Evolutionary conservation across 2,329 filamentous ascomycete species (phyloP).

Genomic region (Colletotrichum scovillei): DNA sequence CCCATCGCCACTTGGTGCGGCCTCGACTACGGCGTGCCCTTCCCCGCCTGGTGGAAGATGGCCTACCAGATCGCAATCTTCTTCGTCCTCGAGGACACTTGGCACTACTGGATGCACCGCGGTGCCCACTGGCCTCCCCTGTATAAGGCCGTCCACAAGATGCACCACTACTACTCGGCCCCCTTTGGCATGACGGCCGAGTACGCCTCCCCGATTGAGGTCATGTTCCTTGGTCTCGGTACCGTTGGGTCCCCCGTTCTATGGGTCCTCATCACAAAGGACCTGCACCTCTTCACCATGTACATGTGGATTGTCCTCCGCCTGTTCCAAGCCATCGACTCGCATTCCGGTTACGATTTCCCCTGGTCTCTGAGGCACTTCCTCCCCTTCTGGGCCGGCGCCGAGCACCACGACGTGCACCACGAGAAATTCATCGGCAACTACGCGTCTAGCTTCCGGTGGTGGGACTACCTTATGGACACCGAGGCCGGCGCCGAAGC

Average conservation of each 20-base stretch:
- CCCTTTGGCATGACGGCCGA: slow-evolving; percentile 98
- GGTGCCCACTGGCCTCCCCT: slow-evolving; percentile 93
- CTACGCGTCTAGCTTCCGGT: slow-evolving; percentile 97
- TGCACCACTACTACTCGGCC: slow-evolving; percentile 98
- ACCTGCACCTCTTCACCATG: slow-evolving; percentile 97
- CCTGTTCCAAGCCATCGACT: slow-evolving; percentile 96
- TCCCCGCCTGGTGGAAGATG: slow-evolving; percentile 87
- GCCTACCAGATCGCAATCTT: slow-evolving; percentile 91
- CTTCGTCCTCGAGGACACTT: slow-evolving; percentile 95
- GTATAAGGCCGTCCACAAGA: slow-evolving; percentile 98
- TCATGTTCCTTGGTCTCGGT: slow-evolving; percentile 92
- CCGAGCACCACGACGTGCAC: slow-evolving; percentile 95
- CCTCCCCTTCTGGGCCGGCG: slow-evolving; percentile 97
- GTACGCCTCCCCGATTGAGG: slow-evolving; percentile 97
- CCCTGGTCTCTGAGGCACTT: slow-evolving; percentile 96
- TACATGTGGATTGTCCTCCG: slow-evolving; percentile 95
- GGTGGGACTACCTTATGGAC: slow-evolving; percentile 96
- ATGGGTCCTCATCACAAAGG: slow-evolving; percentile 83
- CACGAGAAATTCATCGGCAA: slow-evolving; percentile 99
- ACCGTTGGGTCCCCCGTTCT: slow-evolving; percentile 85
- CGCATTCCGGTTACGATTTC: slow-evolving; percentile 98
- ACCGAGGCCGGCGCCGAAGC: slow-evolving; percentile 94
- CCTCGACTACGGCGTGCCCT: slow-evolving; percentile 88
- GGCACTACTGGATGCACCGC: slow-evolving; percentile 98
- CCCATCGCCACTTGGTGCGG: slow-evolving; percentile 94